A percentile compares a stretch with the other conserved stretches of the same genome.
phyloP scores from a whole-genome alignment of 179 eudicot genomes.

The Carnegiea gigantea region DNA sequence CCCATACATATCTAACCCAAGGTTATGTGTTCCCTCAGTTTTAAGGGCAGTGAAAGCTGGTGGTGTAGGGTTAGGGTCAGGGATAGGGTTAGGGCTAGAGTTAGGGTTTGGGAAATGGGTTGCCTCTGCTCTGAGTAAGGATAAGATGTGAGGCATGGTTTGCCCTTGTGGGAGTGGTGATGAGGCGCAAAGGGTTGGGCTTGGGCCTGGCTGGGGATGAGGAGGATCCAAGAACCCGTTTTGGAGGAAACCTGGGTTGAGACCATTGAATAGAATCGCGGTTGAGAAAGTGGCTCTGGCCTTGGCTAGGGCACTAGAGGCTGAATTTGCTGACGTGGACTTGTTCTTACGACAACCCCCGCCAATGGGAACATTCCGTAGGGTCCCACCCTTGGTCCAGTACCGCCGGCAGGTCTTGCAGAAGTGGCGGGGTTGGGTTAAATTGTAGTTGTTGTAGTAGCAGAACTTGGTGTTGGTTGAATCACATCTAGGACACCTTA shows the following conservation, averaged over 20 bases:
- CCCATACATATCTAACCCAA: conserved; percentile 36
- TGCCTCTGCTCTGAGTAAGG: conserved; percentile 51
- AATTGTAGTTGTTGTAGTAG: conserved; percentile 90
- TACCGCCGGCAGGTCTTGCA: conserved; percentile 84
- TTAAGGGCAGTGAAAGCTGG: conserved; percentile 18
- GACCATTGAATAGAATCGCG: conserved; percentile 28
- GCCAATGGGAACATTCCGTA: conserved; percentile 59
- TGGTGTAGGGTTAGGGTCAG: conserved; percentile 24
- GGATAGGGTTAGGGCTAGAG: conserved; percentile 34
- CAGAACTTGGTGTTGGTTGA: conserved; percentile 85
- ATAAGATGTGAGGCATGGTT: conserved; percentile 42
- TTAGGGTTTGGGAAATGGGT: conserved; percentile 39
- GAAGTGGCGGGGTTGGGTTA: conserved; percentile 85
- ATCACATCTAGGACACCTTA: conserved; percentile 77
- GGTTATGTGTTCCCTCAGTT: neutral
- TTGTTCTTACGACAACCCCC: conserved; percentile 79
- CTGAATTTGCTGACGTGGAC: conserved; percentile 22
- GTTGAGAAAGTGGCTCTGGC: conserved; percentile 27
- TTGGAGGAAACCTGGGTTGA: conserved; percentile 32
- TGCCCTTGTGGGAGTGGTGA: conserved; percentile 20
- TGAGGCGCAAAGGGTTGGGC: conserved; percentile 34
- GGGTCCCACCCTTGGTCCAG: conserved; percentile 83
- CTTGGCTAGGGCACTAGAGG: conserved; percentile 31
- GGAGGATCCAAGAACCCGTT: conserved; percentile 32
- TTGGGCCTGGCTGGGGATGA: conserved; percentile 17